These are phyloP conservation scores for Colletotrichum sp. DNA, from an alignment of 2,329 filamentous ascomycete species.

Conservation along the genomic window DNA sequence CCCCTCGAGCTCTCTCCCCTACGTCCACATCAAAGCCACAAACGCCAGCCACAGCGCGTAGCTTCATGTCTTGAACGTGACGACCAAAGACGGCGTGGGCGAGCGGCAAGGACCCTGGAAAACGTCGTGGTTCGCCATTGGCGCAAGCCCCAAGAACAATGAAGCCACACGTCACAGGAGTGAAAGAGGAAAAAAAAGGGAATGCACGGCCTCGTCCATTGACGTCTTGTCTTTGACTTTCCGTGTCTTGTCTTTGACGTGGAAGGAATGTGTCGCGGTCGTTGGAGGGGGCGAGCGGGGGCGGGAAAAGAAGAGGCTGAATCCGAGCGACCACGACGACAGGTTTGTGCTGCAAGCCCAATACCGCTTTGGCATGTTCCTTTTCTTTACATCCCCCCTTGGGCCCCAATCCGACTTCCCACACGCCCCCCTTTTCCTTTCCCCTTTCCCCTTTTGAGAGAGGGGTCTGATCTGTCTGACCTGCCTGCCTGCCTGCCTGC, in stretches of 20 bases:
- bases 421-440: neutral
- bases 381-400: no score
- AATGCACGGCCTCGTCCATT: neutral
- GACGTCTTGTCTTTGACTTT: neutral
- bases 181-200: neutral
- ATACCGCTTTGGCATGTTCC: neutral
- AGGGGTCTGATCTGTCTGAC: neutral
- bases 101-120: neutral
- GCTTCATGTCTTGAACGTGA: neutral
- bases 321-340: neutral
- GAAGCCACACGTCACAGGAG: neutral
- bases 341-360: neutral
- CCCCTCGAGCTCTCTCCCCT: neutral
- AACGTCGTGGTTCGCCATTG: neutral
- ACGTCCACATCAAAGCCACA: neutral
- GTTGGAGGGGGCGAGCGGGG: neutral
- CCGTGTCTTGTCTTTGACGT: neutral
- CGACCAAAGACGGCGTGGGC: neutral
- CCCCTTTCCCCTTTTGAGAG: neutral
- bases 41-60: neutral
- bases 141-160: neutral
- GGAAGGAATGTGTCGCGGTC: neutral
- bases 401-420: neutral
- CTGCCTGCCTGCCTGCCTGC: neutral
- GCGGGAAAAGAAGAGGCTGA: neutral